A percentile compares a stretch with the other conserved stretches of the same genome.
phyloP scores from a whole-genome alignment of 169 alveolate genomes.

The Eimeria acervulina region DNA sequence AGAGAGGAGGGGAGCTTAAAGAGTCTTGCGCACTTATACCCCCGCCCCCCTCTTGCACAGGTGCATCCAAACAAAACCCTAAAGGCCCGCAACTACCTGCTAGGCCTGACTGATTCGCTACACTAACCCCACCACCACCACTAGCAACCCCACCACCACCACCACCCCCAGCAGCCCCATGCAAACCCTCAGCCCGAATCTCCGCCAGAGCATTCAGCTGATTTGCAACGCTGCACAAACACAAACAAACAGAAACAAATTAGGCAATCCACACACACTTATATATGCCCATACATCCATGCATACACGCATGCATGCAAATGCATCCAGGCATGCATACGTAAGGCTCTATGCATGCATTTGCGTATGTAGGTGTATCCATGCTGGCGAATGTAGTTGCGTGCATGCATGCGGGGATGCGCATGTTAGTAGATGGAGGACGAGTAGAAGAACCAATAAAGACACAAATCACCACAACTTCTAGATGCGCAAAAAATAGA shows the following conservation, averaged over 20 bases:
- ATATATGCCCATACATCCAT: neutral
- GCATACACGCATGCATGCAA: neutral
- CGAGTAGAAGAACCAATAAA: no score
- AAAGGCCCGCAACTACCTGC: conserved; percentile 25
- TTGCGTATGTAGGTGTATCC: no score
- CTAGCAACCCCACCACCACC: no score
- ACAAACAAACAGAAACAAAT: neutral
- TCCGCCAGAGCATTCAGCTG: conserved; percentile 45
- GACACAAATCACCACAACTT: no score
- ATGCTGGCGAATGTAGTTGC: no score
- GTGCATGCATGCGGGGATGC: no score
- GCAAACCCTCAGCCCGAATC: neutral
- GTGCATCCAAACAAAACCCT: neutral
- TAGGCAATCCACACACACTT: neutral
- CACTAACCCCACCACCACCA: neutral
- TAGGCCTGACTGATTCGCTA: conserved; percentile 14
- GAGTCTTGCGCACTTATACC: neutral
- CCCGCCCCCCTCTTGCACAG: neutral
- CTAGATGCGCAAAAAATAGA: no score
- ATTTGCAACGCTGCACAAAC: neutral
- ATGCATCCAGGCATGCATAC: neutral
- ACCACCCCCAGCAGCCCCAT: neutral
- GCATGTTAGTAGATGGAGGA: no score
- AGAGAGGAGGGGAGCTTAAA: neutral
- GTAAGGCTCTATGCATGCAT: neutral